These are phyloP conservation scores for Orobanche coerulescens DNA, from an alignment of 257 asterid genomes.

Conservation along the genomic window DNA sequence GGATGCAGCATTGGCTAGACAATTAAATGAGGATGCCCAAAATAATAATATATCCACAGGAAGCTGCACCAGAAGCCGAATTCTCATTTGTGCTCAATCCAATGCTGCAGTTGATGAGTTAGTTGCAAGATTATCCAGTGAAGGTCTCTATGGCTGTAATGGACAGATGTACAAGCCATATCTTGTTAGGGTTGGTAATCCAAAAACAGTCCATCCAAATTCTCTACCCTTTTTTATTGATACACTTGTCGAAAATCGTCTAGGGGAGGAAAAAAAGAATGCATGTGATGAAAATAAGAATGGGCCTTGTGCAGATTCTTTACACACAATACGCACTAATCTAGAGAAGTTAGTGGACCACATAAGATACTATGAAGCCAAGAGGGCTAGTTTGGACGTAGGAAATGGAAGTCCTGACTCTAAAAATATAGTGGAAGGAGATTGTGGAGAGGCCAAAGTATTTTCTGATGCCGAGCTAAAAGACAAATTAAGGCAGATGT, in stretches of 20 bases:
- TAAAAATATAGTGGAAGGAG: slow-evolving; percentile 39
- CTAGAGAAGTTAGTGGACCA: slow-evolving; percentile 80
- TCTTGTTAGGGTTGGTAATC: slow-evolving; percentile 94
- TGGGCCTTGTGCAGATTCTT: slow-evolving; percentile 37
- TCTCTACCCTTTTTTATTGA: slow-evolving; percentile 86
- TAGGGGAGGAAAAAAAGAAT: slow-evolving; percentile 53
- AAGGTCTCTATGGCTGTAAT: slow-evolving; percentile 68
- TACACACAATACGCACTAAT: slow-evolving; percentile 50
- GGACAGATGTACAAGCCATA: slow-evolving; percentile 75
- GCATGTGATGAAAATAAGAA: slow-evolving; percentile 39
- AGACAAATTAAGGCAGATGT: slow-evolving; percentile 59
- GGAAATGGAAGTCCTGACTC: slow-evolving; percentile 47
- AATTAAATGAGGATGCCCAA: slow-evolving; percentile 45
- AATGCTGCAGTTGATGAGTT: slow-evolving; percentile 99
- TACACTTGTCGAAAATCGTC: slow-evolving; percentile 76
- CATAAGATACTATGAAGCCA: slow-evolving; percentile 72
- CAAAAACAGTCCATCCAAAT: slow-evolving; percentile 80
- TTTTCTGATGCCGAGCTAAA: slow-evolving; percentile 62
- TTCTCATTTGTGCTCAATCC: slow-evolving; percentile 96
- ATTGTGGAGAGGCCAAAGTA: slow-evolving; percentile 40
- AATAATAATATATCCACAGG: slow-evolving; percentile 32
- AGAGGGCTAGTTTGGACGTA: slow-evolving; percentile 62
- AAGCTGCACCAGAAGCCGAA: slow-evolving; percentile 56
- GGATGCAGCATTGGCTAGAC: slow-evolving; percentile 92
- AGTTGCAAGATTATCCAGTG: slow-evolving; percentile 74